Percentiles rank a stretch among this genome's conserved stretches.
Evolutionary conservation across 345 rosid species (phyloP).

Genomic region (Syzygium oleosum): DNA sequence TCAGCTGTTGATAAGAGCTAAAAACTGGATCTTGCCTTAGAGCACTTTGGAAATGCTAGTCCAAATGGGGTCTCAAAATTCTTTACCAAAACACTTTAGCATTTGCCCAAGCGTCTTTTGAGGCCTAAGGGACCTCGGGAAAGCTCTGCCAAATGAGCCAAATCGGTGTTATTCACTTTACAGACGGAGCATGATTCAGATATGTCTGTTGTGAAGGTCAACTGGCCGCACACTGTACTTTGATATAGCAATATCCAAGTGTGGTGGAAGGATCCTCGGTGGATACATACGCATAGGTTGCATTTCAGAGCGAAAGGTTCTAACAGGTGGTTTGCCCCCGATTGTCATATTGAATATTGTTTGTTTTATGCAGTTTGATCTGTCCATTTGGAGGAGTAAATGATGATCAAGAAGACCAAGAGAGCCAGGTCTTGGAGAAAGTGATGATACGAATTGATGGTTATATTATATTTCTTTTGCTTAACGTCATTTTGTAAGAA

Average conservation of each 20-base stretch:
- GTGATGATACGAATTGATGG: neutral
- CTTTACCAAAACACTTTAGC: neutral
- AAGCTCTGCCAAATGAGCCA: neutral
- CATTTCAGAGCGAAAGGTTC: neutral
- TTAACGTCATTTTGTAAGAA: neutral
- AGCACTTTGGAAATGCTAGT: neutral
- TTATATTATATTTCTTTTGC: neutral
- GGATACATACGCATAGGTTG: too few species aligned
- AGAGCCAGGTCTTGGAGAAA: neutral
- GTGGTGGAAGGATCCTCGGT: neutral
- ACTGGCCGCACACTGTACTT: neutral
- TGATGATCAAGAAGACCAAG: neutral
- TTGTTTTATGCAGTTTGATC: neutral
- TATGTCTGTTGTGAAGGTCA: neutral
- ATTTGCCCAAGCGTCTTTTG: neutral
- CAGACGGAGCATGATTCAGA: neutral
- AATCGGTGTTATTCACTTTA: neutral
- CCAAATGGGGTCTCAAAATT: neutral
- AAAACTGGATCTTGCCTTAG: neutral
- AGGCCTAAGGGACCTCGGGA: neutral
- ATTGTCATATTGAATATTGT: neutral
- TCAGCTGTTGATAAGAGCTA: too few species aligned
- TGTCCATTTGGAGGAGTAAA: neutral
- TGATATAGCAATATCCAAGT: neutral
- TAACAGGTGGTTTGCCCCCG: neutral